Conservation (phyloP, 441 rosid species). For the Arabidopsis hybrid region DNA sequence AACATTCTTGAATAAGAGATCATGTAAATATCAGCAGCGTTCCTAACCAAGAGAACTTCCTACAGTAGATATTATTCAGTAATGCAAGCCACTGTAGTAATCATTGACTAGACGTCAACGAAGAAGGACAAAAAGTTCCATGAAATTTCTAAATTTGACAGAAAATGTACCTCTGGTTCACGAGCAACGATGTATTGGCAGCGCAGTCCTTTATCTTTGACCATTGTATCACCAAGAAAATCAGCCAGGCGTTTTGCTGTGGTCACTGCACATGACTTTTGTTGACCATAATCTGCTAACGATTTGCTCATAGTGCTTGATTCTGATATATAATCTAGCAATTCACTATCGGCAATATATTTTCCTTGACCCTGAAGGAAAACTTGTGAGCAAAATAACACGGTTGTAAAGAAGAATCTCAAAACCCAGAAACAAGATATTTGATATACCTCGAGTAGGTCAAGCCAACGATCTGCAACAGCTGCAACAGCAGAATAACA, state of each 20-base stretch:
- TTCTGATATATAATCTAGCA: conserved; percentile 97
- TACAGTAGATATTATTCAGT: background rate
- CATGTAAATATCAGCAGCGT: conserved; percentile 9
- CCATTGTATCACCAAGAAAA: conserved; percentile 96
- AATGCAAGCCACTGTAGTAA: background rate
- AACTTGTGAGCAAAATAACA: conserved; percentile 33
- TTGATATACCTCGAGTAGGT: conserved; percentile 88
- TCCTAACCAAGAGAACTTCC: conserved; percentile 30
- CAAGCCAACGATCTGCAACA: conserved; percentile 98
- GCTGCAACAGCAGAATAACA: conserved; percentile 97
- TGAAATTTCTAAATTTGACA: conserved; percentile 16
- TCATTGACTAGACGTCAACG: conserved; percentile 2
- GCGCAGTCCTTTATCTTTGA: conserved; percentile 98
- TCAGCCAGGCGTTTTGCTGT: conserved; percentile 97
- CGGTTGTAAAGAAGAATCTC: conserved; percentile 27
- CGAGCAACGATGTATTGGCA: conserved; percentile 98
- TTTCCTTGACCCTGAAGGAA: conserved; percentile 83
- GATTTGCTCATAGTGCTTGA: conserved; percentile 99
- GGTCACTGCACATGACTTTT: conserved; percentile 99
- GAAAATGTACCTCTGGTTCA: conserved; percentile 80
- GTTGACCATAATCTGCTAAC: conserved; percentile 90
- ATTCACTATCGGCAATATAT: conserved; percentile 92
- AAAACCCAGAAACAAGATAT: conserved; percentile 23
- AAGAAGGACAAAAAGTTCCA: conserved; percentile 3
- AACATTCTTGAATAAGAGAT: conserved; percentile 21